These are phyloP conservation scores for Solanum corneliomulleri DNA, from an alignment of 257 asterid species.

Conservation along the genomic window DNA sequence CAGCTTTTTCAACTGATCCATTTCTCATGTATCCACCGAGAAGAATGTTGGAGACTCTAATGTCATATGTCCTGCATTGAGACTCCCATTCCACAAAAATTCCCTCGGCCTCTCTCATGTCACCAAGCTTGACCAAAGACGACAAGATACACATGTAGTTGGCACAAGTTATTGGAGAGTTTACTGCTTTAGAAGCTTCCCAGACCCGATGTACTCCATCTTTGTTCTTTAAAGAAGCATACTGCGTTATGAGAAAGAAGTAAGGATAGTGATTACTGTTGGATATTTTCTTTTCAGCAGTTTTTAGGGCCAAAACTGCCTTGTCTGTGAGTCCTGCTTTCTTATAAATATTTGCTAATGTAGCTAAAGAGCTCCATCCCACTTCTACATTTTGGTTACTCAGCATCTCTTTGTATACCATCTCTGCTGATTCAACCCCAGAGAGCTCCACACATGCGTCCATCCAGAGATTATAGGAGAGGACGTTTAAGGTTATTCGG, in stretches of 20 bases:
- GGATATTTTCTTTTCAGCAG: conserved; percentile 23
- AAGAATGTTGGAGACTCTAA: conserved; percentile 29
- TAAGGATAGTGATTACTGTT: conserved; percentile 17
- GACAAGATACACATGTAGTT: conserved; percentile 27
- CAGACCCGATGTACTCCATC: conserved; percentile 25
- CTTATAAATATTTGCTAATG: conserved; percentile 21
- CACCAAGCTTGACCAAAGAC: conserved; percentile 29
- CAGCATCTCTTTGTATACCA: conserved; percentile 22
- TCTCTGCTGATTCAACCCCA: conserved; percentile 19
- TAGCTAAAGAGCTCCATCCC: conserved; percentile 27
- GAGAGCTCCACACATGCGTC: conserved; percentile 20
- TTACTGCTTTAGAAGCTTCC: conserved; percentile 16
- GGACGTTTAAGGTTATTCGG: conserved; percentile 19
- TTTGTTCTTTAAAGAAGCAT: conserved; percentile 20
- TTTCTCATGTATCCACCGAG: conserved; percentile 28
- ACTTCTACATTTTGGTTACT: conserved; percentile 11
- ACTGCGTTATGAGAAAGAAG: conserved; percentile 18
- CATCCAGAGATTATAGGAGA: conserved; percentile 37
- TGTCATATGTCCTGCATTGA: conserved; percentile 16
- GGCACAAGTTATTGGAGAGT: conserved; percentile 14
- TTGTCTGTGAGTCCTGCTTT: conserved; percentile 8
- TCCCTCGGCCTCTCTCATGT: conserved; percentile 9
- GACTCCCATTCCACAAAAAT: conserved; percentile 24
- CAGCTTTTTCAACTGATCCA: conserved; percentile 15
- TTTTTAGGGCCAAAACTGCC: conserved; percentile 16